phyloP scores from a whole-genome alignment of 345 rosid genomes.

The Eutrema yunnanense region DNA sequence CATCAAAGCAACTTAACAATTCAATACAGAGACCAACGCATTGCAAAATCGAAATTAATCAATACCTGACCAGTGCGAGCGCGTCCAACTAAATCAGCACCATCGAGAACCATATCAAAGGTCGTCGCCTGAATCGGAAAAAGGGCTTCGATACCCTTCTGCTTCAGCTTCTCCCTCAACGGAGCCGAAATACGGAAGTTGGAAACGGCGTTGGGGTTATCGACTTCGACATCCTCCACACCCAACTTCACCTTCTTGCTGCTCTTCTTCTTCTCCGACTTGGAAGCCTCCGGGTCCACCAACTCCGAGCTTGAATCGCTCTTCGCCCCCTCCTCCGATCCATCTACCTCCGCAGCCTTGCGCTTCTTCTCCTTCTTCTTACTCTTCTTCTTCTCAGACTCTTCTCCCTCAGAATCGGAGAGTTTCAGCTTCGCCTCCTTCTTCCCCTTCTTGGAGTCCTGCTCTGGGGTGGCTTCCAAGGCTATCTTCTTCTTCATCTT shows the following conservation, averaged over 20 bases:
- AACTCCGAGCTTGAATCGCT: slow-evolving; percentile 80
- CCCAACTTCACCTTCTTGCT: slow-evolving; percentile 38
- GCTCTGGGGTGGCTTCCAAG: slow-evolving; percentile 29
- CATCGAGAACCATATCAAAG: slow-evolving; percentile 63
- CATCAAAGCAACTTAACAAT: neutral
- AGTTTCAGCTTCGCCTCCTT: slow-evolving; percentile 28
- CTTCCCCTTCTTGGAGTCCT: slow-evolving; percentile 42
- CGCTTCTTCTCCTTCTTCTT: slow-evolving; percentile 58
- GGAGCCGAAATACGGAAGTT: slow-evolving; percentile 68
- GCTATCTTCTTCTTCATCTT: slow-evolving; percentile 64
- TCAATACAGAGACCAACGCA: neutral
- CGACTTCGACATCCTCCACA: slow-evolving; percentile 39
- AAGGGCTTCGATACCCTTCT: slow-evolving; percentile 70
- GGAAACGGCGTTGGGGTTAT: slow-evolving; percentile 61
- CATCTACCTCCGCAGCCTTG: slow-evolving; percentile 41
- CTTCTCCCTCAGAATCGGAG: slow-evolving; percentile 29
- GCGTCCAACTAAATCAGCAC: slow-evolving; percentile 84
- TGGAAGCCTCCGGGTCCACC: slow-evolving; percentile 41
- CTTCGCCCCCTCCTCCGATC: slow-evolving; percentile 39
- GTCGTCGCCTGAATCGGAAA: slow-evolving; percentile 93
- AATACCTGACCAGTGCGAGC: slow-evolving; percentile 96
- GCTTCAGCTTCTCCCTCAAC: slow-evolving; percentile 53
- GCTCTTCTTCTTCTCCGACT: slow-evolving; percentile 44
- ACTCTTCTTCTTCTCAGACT: slow-evolving; percentile 35
- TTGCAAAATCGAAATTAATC: neutral